phyloP scores from a whole-genome alignment of 805 yeast species.

The Phaffomyces antillensis region DNA sequence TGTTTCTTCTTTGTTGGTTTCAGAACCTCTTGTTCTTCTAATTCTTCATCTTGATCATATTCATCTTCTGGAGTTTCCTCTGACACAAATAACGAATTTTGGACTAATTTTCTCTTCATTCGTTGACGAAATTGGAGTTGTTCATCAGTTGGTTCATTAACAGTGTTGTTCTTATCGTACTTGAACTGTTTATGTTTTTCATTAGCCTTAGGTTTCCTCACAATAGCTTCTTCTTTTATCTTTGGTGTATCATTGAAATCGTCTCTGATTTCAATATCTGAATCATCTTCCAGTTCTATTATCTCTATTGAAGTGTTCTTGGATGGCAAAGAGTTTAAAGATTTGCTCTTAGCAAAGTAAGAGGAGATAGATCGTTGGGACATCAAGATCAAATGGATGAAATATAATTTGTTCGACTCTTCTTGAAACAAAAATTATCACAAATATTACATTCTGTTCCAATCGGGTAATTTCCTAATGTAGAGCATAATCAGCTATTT shows the following conservation, averaged over 20 bases:
- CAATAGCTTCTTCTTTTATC: not conserved
- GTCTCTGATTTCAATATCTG: not conserved
- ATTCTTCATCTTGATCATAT: slow-evolving; percentile 5
- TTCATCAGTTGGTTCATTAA: not conserved
- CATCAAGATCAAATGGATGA: too few species aligned
- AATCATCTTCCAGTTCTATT: not conserved
- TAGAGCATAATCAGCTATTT: too few species aligned
- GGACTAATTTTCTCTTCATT: slow-evolving; percentile 2
- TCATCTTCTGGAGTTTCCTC: not conserved
- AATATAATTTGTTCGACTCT: too few species aligned
- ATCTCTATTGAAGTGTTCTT: not conserved
- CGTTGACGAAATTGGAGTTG: not conserved
- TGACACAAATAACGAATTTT: not conserved
- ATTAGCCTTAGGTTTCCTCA: not conserved
- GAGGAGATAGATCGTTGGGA: too few species aligned
- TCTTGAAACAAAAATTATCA: too few species aligned
- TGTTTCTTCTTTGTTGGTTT: slow-evolving; percentile 3
- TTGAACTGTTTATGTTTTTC: not conserved
- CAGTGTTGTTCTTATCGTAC: not conserved
- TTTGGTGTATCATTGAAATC: not conserved
- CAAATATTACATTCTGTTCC: too few species aligned
- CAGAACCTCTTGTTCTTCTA: slow-evolving; percentile 4
- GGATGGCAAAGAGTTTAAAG: too few species aligned
- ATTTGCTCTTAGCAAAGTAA: too few species aligned
- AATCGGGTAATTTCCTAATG: too few species aligned